Evolutionary conservation across 371 early-diverging fungal species (phyloP).

Genomic region (Umbelopsis sp.): DNA sequence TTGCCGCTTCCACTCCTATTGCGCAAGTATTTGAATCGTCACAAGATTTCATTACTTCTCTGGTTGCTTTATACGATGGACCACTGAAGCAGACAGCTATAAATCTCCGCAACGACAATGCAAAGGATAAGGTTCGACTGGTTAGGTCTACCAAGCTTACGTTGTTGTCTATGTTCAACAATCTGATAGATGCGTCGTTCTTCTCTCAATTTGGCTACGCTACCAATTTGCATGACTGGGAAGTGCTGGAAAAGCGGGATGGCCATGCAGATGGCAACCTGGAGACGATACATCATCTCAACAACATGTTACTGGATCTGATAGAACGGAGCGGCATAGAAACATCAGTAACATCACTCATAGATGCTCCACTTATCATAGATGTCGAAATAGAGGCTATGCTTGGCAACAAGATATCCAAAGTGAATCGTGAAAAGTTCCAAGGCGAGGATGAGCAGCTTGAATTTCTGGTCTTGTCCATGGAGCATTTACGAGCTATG

Average conservation of each 20-base stretch:
- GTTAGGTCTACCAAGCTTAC: constrained; percentile 33
- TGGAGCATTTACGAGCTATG: constrained; percentile 74
- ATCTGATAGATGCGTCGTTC: constrained; percentile 31
- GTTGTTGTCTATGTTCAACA: constrained; percentile 33
- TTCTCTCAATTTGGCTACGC: constrained; percentile 37
- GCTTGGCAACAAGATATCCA: constrained; percentile 58
- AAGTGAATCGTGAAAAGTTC: constrained; percentile 44
- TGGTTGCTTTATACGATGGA: constrained; percentile 24
- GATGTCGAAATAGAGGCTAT: constrained; percentile 77
- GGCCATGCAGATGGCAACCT: constrained; percentile 16
- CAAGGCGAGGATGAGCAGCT: constrained; percentile 66
- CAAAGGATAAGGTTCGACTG: not conserved
- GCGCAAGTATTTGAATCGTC: constrained; percentile 18
- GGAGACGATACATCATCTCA: constrained; percentile 36
- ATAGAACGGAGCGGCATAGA: constrained; percentile 54
- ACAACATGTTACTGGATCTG: constrained; percentile 42
- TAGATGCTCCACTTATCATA: constrained; percentile 76
- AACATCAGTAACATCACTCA: constrained; percentile 40
- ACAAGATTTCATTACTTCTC: constrained; percentile 1
- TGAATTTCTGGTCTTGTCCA: constrained; percentile 65
- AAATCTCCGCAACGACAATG: not conserved
- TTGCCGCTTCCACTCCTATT: constrained; percentile 23
- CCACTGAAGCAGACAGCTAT: constrained; percentile 12
- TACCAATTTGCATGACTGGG: constrained; percentile 26
- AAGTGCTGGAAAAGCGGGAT: constrained; percentile 16